Base-by-base conservation (phyloP, 441 rosid species). In the Erodium trifolium region DNA sequence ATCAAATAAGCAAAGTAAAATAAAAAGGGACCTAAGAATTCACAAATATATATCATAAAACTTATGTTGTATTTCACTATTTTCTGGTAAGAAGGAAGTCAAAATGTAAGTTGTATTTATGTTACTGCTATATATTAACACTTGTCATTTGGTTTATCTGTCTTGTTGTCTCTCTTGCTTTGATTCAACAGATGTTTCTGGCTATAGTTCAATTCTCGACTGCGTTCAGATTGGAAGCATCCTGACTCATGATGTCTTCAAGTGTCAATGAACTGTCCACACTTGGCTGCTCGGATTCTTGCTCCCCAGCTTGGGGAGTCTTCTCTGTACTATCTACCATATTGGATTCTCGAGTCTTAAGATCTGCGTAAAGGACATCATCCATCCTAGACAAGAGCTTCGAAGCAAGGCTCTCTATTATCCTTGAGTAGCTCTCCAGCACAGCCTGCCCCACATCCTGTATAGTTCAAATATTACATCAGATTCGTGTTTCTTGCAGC, bases 371-470 rank as follows among this genome's bases (percentile, higher is more conserved):
- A 6, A 92, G 87, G 6, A 92, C 98, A 51, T 95, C 99, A 75
- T 91, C 97, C 0, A 95, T 92, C 67, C 92, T 75, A 0, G 97
- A 92, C 83, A 87, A 67, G 6, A 92, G 91, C 0, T 93, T 88
- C 72, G 79, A 88, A 43, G 99, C 98, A 77, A 95, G 84, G 77
- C 95, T 95, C 78, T 95, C 98, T 8, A 95, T 84, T 60, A 92
- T 84, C 78, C 99, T 86, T 2, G 99, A 95, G 75, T 92, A 95
- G 77, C 99, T 88, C 76, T 95, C 99, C 31, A 90, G 80, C 65
- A 88, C 74, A 2, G 98, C 96, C 55, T 92, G 97, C 6, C 99
- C 99, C 64, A 95, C 86, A 69, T 92, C 98, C 96, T 63, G 66
- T 13, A 41, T 41, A 9, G 13, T 41, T 41, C 47, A 41, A 9